Evolutionary conservation across 73 alveolate genomes (phyloP), one percentile per base, ranked within the genome.

Genomic region (Diophrys sp.): DNA sequence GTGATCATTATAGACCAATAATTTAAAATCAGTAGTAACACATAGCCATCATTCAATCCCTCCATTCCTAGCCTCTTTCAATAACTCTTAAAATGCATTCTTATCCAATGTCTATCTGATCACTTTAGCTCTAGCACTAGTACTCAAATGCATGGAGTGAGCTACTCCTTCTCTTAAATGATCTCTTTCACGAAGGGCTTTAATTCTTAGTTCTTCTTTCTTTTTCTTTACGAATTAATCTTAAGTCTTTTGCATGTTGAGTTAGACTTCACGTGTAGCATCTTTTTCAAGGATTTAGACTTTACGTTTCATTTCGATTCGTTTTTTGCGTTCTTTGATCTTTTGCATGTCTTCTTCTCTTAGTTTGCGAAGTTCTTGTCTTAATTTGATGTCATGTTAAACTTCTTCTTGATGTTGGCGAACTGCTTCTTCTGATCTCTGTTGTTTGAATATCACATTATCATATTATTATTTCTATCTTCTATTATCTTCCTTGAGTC

Each of bases 1-100:
- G 33, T 77, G 87, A 69, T 84, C 92, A 68, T 84, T 84, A 71
- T 78, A 84, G 24, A 84, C 67, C 28, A 80, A 84, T 0, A 84
- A 70, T 54, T 84, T 84, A 68, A 84, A 84, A 32, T 84, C 92
- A n/a, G n/a, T n/a, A n/a, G n/a, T n/a, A n/a, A n/a, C n/a, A n/a
- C n/a, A n/a, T n/a, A 74, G 54, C n/a, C n/a, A n/a, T n/a, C n/a
- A n/a, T n/a, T n/a, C n/a, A n/a, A n/a, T n/a, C n/a, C n/a, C n/a
- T n/a, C n/a, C n/a, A n/a, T n/a, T n/a, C n/a, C n/a, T n/a, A n/a
- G n/a, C n/a, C n/a, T n/a, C n/a, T n/a, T n/a, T n/a, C n/a, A n/a
- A n/a, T n/a, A n/a, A n/a, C n/a, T n/a, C n/a, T n/a, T n/a, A n/a
- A n/a, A n/a, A n/a, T n/a, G n/a, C n/a, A n/a, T n/a, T 44, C 62